phyloP scores from a whole-genome alignment of 2,329 filamentous ascomycete genomes.

The Atkinsonella texensis region DNA sequence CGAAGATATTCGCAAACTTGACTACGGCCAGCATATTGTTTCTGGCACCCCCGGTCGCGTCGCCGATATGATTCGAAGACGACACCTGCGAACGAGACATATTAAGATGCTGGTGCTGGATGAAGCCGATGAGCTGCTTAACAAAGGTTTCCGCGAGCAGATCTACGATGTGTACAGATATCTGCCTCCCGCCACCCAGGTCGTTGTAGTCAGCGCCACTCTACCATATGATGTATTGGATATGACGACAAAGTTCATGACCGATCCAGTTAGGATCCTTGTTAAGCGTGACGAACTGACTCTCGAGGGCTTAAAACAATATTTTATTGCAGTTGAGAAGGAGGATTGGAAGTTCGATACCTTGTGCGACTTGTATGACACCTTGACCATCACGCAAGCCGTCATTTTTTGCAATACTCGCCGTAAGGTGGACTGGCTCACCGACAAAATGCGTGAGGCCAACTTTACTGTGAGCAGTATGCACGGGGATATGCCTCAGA shows the following conservation, averaged over 20 bases:
- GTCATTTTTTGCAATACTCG: conserved; percentile 99
- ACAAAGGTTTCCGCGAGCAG: conserved; percentile 93
- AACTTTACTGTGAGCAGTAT: conserved; percentile 98
- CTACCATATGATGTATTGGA: conserved; percentile 96
- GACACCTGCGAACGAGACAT: conserved; percentile 45
- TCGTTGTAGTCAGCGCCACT: conserved; percentile 95
- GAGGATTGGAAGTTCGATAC: conserved; percentile 99
- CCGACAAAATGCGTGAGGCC: conserved; percentile 97
- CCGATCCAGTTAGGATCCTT: conserved; percentile 86
- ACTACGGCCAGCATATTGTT: conserved; percentile 95
- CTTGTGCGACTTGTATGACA: conserved; percentile 96
- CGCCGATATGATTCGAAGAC: conserved; percentile 49
- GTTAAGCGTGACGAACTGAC: conserved; percentile 99
- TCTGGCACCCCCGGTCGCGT: conserved; percentile 96
- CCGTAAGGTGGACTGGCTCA: conserved; percentile 98
- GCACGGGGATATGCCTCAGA: conserved; percentile 99
- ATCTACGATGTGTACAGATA: conserved; percentile 99
- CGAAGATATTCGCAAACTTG: conserved; percentile 93
- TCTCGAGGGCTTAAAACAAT: conserved; percentile 93
- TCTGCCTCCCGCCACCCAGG: conserved; percentile 89
- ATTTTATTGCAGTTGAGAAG: conserved; percentile 98
- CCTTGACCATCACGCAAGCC: conserved; percentile 93
- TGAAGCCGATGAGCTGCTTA: conserved; percentile 56
- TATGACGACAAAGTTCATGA: conserved; percentile 99
- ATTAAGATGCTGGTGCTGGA: conserved; percentile 54